Base-by-base conservation (phyloP, 768 basidiomycete species). In the Chlorophyllum brunneum region DNA sequence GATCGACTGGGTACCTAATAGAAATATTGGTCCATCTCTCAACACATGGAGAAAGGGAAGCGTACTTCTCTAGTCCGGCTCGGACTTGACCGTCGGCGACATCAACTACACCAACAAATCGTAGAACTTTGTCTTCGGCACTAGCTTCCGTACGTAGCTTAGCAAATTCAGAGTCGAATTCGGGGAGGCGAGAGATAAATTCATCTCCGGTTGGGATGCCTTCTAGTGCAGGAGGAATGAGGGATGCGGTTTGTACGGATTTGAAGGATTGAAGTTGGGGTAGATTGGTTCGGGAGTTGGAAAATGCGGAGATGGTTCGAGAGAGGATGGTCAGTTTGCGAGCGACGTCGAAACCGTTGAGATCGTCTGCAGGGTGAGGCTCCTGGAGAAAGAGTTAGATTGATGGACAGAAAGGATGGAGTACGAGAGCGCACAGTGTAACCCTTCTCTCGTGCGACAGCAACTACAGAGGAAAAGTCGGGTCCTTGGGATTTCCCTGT, bases 271-370 rank as follows among this genome's bases (percentile, higher is more conserved):
- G 79, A 5, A 97, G 79, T 5, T 73, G 58, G 4, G 78, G 73
- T 0, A 79, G 70, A 1, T 76, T 66, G 0, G 68, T 65, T 6
- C 69, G 55, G 5, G 63, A 54, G 16, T 61, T 55, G 29, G 71
- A 66, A 22, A 68, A 66, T 5, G 71, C 64, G 16, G 71, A 76
- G 55, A 92, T 79, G 62, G 84, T 80, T 46, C 97, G 86, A 0
- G 93, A 86, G 51, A 99, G 80, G 70, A 99, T 99, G 48, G 93
- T 93, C 42, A 99, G 82, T 68, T 99, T 99, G 39, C 97, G 85
- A 2, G 95, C 95, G 41, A 99, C 97, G 67, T 99, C 97, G 29
- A 89, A 88, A 4, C 97, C 97, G 57, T 92, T 95, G 38, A 99
- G 83, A 66, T 99, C 97, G 62, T 98, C 95, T 26, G 86, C 89